phyloP scores from a whole-genome alignment of 1,284 basidiomycete species.

The Vanrija pseudolonga region DNA sequence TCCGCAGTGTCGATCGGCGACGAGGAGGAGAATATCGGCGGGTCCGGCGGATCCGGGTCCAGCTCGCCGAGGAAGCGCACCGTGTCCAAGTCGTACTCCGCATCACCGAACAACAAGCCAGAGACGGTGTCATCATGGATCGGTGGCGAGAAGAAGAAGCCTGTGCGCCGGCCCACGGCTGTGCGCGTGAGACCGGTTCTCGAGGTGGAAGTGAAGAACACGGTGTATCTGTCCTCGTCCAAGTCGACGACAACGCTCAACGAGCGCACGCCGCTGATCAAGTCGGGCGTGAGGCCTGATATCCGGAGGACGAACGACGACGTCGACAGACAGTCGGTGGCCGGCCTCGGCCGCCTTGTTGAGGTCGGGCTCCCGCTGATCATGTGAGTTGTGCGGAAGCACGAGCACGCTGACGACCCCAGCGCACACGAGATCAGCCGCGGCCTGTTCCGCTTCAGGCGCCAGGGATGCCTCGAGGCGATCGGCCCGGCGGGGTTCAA shows the following conservation, averaged over 20 bases:
- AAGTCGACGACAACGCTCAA: background rate
- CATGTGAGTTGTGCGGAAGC: constrained; percentile 24
- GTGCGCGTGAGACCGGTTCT: constrained; percentile 25
- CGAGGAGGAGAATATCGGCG: background rate
- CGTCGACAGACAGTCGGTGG: constrained; percentile 1
- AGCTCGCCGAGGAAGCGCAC: constrained; percentile 2
- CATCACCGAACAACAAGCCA: background rate
- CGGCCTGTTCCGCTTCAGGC: constrained; percentile 66
- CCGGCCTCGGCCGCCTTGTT: constrained; percentile 39
- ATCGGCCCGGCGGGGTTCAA: constrained; percentile 82
- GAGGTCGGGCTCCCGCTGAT: constrained; percentile 35
- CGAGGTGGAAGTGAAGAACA: background rate
- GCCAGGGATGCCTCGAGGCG: constrained; percentile 73
- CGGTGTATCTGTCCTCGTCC: background rate
- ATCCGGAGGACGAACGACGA: constrained; percentile 24
- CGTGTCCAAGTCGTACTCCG: background rate
- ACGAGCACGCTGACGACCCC: constrained; percentile 42
- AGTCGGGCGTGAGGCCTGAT: constrained; percentile 41
- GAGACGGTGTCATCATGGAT: background rate
- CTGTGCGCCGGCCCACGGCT: constrained; percentile 36
- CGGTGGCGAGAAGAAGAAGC: constrained; percentile 9
- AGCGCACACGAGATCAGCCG: constrained; percentile 74
- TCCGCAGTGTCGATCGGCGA: background rate
- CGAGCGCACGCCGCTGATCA: constrained; percentile 46
- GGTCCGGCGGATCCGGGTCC: constrained; percentile 1